Evolutionary conservation across 768 basidiomycete genomes (phyloP), one percentile per base, ranked within the genome.

Genomic region (Amanita molliuscula): DNA sequence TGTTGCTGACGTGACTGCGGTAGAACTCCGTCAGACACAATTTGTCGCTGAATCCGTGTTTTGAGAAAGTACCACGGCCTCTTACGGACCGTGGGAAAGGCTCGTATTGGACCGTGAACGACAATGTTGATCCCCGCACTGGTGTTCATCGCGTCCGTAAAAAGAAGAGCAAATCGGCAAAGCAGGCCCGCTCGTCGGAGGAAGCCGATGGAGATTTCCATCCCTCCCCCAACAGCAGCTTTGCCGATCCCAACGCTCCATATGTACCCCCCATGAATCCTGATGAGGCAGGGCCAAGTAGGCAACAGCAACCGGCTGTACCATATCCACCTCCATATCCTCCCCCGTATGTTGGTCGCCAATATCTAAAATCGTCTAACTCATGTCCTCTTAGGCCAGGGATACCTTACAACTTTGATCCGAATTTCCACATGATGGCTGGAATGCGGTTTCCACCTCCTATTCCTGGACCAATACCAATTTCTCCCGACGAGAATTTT

Each of bases 21-120:
- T 59, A 92, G 89, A 92, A 92, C 62, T 91, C 89, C 36, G 88
- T 92, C 55, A 84, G 89, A 43, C 89, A 92, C 65, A 92, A 92
- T 59, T 76, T 92, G 21, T 92, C 89, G 5, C 73, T 92, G 53
- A 92, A 92, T 57, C 88, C 89, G 46, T 92, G 88, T 61, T 92
- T 92, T 58, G 87, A 90, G 66, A 92, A 92, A 65, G 85, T 91
- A 4, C 83, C 89, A 2, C 84, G 89, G n/a, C 89, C 89, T 10
- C 77, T 92, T 56, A 92, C 89, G 5, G 89, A 92, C 59, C 82
- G 89, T 46, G 89, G 89, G 47, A 92, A 92, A 60, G 89, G 89
- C 18, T 90, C 87, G 0, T 92, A 91, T 60, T 92, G 89, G 89
- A 90, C 88, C 0, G 89, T 92, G 54, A 89, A 91, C 58, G 88